Percentiles rank a stretch among this genome's conserved stretches.
phyloP scores from a whole-genome alignment of 2,329 filamentous ascomycete species.

The Furcasterigmium furcatum region DNA sequence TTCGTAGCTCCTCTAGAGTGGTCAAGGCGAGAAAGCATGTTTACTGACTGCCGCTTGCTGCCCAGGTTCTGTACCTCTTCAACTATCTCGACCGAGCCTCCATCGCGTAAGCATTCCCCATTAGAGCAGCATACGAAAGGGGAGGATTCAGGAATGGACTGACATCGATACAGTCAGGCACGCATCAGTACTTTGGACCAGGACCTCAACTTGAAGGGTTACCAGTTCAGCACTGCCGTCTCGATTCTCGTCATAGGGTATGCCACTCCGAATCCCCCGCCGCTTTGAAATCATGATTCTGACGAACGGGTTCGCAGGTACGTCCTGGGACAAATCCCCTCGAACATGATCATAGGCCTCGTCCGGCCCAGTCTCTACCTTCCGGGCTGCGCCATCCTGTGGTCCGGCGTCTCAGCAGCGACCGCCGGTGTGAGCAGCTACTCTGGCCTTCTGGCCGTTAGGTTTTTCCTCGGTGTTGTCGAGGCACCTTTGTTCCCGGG shows the following conservation, averaged over 20 bases:
- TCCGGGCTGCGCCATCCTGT: slow-evolving; percentile 35
- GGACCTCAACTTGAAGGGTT: slow-evolving; percentile 14
- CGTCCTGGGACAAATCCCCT: slow-evolving; percentile 35
- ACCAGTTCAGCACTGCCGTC: slow-evolving; percentile 15
- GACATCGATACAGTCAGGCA: slow-evolving; percentile 11
- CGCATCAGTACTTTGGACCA: slow-evolving; percentile 11
- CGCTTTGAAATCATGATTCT: too few species aligned
- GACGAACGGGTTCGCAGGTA: slow-evolving; percentile 16
- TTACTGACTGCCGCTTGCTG: too few species aligned
- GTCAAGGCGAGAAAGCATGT: too few species aligned
- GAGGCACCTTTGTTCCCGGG: slow-evolving; percentile 18
- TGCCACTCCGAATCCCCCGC: too few species aligned
- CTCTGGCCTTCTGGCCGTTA: slow-evolving; percentile 22
- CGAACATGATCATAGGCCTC: slow-evolving; percentile 41
- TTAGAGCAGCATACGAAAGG: too few species aligned
- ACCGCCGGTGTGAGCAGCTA: slow-evolving; percentile 27
- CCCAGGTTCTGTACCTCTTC: slow-evolving; percentile 15
- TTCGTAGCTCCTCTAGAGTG: too few species aligned
- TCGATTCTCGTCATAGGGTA: slow-evolving; percentile 9
- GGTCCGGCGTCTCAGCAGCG: slow-evolving; percentile 30
- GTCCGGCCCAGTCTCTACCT: slow-evolving; percentile 38
- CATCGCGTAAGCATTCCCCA: slow-evolving; percentile 11
- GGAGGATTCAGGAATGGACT: too few species aligned
- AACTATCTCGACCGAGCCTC: slow-evolving; percentile 18
- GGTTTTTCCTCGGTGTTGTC: slow-evolving; percentile 27